Percentiles rank a stretch among this genome's conserved stretches.
phyloP scores from a whole-genome alignment of 2,329 filamentous ascomycete species.

The Venturia pyrina region DNA sequence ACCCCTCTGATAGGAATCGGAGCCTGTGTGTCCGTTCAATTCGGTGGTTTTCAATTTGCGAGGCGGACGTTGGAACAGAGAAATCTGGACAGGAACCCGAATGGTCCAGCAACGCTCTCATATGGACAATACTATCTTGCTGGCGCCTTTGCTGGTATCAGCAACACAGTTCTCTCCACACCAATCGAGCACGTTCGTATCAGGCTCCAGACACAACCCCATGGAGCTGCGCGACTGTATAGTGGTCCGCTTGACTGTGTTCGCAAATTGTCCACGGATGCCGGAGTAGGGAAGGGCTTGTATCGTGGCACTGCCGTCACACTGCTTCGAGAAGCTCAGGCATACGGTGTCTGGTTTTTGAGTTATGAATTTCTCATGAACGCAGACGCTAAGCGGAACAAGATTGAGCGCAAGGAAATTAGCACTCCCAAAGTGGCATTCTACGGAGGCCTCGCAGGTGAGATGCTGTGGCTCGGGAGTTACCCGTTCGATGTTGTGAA shows the following conservation, averaged over 20 bases:
- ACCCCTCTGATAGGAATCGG: slow-evolving; percentile 93
- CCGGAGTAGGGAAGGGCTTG: slow-evolving; percentile 60
- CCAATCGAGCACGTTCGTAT: slow-evolving; percentile 98
- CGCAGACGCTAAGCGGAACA: slow-evolving; percentile 68
- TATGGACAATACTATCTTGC: slow-evolving; percentile 84
- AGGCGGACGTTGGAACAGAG: slow-evolving; percentile 72
- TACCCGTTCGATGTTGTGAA: slow-evolving; percentile 98
- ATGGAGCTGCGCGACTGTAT: slow-evolving; percentile 67
- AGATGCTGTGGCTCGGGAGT: slow-evolving; percentile 84
- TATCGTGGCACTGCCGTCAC: slow-evolving; percentile 87
- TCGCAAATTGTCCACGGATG: slow-evolving; percentile 59
- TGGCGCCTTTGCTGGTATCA: slow-evolving; percentile 83
- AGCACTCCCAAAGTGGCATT: slow-evolving; percentile 76
- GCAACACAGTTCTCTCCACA: slow-evolving; percentile 78
- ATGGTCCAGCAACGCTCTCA: slow-evolving; percentile 43
- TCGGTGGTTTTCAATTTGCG: slow-evolving; percentile 90
- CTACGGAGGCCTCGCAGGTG: slow-evolving; percentile 88
- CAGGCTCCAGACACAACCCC: slow-evolving; percentile 89
- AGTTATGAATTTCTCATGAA: slow-evolving; percentile 97
- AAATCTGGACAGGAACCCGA: slow-evolving; percentile 43
- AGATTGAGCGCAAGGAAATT: slow-evolving; percentile 64
- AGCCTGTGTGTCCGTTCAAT: slow-evolving; percentile 96
- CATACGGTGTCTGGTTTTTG: slow-evolving; percentile 93
- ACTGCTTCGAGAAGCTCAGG: slow-evolving; percentile 77
- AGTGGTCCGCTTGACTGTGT: slow-evolving; percentile 81